Conservation (phyloP, 2,329 filamentous ascomycete species). For the Aureobasidium sp. region DNA sequence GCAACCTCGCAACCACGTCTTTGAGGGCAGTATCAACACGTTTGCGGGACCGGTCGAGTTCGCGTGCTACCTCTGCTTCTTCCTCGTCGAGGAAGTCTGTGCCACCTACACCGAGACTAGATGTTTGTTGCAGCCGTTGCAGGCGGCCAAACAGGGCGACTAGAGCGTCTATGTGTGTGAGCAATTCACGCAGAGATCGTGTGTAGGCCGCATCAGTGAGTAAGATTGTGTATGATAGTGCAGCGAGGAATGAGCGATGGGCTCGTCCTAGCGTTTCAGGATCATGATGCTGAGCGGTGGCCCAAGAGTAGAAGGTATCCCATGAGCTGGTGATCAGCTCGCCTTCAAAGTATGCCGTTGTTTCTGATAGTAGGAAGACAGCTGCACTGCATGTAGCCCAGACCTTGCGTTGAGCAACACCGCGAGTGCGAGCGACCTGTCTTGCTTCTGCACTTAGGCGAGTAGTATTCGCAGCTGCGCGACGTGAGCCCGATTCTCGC, state of each 20-base stretch:
- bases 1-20: slow-evolving; percentile 46
- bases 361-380: slow-evolving; percentile 82
- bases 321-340: slow-evolving; percentile 79
- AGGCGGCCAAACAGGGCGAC: slow-evolving; percentile 68
- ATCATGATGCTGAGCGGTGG: slow-evolving; percentile 49
- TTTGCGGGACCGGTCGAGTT: slow-evolving; percentile 55
- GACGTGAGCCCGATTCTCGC: slow-evolving; percentile 71
- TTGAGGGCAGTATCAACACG: slow-evolving; percentile 61
- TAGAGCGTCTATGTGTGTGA: slow-evolving; percentile 72
- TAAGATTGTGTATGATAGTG: slow-evolving; percentile 58
- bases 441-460: slow-evolving; percentile 38
- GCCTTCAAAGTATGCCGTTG: slow-evolving; percentile 80
- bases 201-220: slow-evolving; percentile 58
- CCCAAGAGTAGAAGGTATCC: slow-evolving; percentile 69
- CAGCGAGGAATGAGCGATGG: slow-evolving; percentile 66
- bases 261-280: slow-evolving; percentile 76
- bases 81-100: slow-evolving; percentile 52
- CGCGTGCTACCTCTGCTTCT: slow-evolving; percentile 57
- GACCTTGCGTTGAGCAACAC: slow-evolving; percentile 63
- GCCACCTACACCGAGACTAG: slow-evolving; percentile 72
- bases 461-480: slow-evolving; percentile 26
- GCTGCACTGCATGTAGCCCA: slow-evolving; percentile 88
- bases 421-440: slow-evolving; percentile 54
- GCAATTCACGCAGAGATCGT: slow-evolving; percentile 54
- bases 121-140: slow-evolving; percentile 64